A percentile compares a stretch with the other conserved stretches of the same genome.
phyloP scores from a whole-genome alignment of 352 stramenopile species.

The Globisporangium canariense region DNA sequence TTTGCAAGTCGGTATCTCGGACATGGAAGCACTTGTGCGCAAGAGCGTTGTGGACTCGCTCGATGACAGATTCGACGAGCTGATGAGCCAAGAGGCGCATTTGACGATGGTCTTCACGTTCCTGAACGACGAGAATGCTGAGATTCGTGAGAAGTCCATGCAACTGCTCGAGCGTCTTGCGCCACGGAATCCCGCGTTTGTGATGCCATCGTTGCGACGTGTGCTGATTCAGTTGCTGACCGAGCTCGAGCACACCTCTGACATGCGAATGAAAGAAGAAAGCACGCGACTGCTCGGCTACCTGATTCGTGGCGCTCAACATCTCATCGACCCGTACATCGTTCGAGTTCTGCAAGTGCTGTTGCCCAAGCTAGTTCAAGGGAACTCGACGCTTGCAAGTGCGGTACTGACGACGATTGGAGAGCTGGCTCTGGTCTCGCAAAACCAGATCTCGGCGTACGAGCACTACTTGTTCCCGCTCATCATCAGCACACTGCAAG shows the following conservation, averaged over 20 bases:
- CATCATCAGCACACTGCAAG: constrained; percentile 95
- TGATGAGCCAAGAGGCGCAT: constrained; percentile 92
- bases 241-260: constrained; percentile 92
- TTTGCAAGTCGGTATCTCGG: constrained; percentile 90
- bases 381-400: constrained; percentile 78
- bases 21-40: constrained; percentile 89
- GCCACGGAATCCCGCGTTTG: constrained; percentile 92
- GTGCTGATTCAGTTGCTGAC: constrained; percentile 95
- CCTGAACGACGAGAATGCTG: constrained; percentile 90
- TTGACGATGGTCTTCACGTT: constrained; percentile 93
- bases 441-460: constrained; percentile 91
- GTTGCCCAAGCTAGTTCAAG: constrained; percentile 84
- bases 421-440: constrained; percentile 90
- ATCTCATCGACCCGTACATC: constrained; percentile 85
- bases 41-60: constrained; percentile 93
- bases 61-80: constrained; percentile 90
- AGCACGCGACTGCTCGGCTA: constrained; percentile 82
- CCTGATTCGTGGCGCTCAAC: constrained; percentile 81
- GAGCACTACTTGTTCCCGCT: constrained; percentile 93
- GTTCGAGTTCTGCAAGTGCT: constrained; percentile 70
- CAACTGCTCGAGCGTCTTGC: constrained; percentile 93
- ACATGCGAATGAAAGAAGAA: constrained; percentile 84
- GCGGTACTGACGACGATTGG: constrained; percentile 81
- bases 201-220: constrained; percentile 92
- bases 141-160: constrained; percentile 91